phyloP scores from a whole-genome alignment of 768 basidiomycete genomes.

The Rubroboletus satanas region DNA sequence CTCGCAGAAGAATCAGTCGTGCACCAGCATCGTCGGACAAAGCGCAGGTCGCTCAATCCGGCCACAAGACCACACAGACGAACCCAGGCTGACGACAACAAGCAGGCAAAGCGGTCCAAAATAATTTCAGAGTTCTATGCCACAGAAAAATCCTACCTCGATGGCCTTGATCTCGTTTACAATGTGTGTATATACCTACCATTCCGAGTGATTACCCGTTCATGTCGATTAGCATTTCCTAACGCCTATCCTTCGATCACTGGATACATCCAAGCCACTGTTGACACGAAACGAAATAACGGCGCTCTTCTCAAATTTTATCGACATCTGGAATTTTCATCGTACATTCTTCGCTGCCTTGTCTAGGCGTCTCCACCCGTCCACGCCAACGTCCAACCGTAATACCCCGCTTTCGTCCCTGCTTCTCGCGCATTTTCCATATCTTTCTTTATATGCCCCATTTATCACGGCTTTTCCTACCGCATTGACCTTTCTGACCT shows the following conservation, averaged over 20 bases:
- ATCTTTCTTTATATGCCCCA: slow-evolving; percentile 81
- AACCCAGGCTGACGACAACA: slow-evolving; percentile 45
- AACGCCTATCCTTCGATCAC: slow-evolving; percentile 69
- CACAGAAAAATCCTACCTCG: slow-evolving; percentile 77
- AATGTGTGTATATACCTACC: slow-evolving; percentile 46
- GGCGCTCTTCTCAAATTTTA: slow-evolving; percentile 80
- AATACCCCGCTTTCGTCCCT: slow-evolving; percentile 51
- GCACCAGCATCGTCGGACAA: slow-evolving; percentile 30
- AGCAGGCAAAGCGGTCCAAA: slow-evolving; percentile 56
- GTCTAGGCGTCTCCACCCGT: slow-evolving; percentile 36
- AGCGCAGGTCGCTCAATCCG: slow-evolving; percentile 35
- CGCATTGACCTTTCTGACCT: slow-evolving; percentile 54
- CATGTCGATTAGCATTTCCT: slow-evolving; percentile 65
- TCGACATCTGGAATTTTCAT: slow-evolving; percentile 89
- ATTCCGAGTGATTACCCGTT: background rate
- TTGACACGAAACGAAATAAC: slow-evolving; percentile 66
- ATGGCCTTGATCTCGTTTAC: slow-evolving; percentile 80
- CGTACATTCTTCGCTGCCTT: slow-evolving; percentile 67
- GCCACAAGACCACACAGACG: slow-evolving; percentile 22
- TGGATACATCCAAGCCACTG: slow-evolving; percentile 66
- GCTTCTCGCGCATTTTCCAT: slow-evolving; percentile 80
- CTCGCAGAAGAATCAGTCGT: slow-evolving; percentile 46
- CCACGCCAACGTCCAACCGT: slow-evolving; percentile 16
- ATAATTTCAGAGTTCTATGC: slow-evolving; percentile 78
- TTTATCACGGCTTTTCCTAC: slow-evolving; percentile 78